Evolutionary conservation across 2,329 filamentous ascomycete genomes (phyloP).

Genomic region (Dryadomyces quercus-mongolicae): DNA sequence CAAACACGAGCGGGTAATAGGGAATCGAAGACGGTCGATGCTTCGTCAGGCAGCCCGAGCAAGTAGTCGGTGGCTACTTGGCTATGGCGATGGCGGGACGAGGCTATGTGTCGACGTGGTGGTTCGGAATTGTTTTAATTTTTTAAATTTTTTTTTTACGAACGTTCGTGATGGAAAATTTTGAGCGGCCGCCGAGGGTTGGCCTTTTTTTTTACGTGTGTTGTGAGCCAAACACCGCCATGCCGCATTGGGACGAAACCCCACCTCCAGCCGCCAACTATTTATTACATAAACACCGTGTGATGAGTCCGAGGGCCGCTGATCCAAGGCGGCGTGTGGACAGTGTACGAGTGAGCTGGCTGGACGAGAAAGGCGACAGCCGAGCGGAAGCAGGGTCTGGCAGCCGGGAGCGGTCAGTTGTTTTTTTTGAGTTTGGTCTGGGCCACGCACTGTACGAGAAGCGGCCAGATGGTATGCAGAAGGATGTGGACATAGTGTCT

Average conservation of each 20-base stretch:
- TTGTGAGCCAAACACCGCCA: background rate
- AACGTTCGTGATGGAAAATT: conserved; percentile 9
- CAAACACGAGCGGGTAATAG: background rate
- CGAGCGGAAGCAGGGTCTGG: too few relatives aligned
- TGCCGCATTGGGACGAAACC: conserved; percentile 2
- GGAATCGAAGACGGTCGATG: background rate
- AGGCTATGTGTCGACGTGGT: background rate
- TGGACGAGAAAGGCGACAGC: background rate
- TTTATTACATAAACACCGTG: conserved; percentile 2
- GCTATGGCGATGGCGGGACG: background rate
- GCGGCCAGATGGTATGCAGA: too few relatives aligned
- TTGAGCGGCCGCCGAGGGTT: conserved; percentile 12
- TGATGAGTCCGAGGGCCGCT: background rate
- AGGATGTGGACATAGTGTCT: too few relatives aligned
- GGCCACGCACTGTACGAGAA: too few relatives aligned
- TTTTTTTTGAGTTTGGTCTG: too few relatives aligned
- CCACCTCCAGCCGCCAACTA: background rate
- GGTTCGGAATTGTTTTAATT: background rate
- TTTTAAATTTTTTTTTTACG: background rate
- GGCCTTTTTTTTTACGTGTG: conserved; percentile 11
- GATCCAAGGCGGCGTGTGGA: background rate
- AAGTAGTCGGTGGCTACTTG: background rate
- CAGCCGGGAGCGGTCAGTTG: too few relatives aligned
- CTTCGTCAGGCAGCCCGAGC: background rate
- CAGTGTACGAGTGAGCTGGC: background rate